Evolutionary conservation across 257 asterid genomes (phyloP).

Genomic region (Gynochthodes officinalis): DNA sequence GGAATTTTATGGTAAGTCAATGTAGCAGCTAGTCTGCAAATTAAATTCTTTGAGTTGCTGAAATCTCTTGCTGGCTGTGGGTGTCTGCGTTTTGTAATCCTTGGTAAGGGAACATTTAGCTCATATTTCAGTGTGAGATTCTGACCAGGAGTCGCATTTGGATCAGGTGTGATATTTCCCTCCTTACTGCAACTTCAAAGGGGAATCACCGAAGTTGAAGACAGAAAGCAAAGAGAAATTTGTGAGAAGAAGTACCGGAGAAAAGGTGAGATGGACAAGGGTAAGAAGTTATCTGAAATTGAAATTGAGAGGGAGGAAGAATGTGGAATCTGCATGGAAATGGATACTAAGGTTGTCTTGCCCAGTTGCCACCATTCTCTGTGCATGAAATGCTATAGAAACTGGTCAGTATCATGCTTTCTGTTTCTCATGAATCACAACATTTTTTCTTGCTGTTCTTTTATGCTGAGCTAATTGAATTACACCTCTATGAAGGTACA

Average conservation of each 20-base stretch:
- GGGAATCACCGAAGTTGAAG: slow-evolving; percentile 78
- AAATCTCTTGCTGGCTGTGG: not conserved
- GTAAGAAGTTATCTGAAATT: slow-evolving; percentile 75
- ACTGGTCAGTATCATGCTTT: slow-evolving; percentile 51
- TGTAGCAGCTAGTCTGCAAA: not conserved
- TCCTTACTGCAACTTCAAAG: slow-evolving; percentile 77
- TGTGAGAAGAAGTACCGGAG: slow-evolving; percentile 54
- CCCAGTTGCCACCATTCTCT: slow-evolving; percentile 82
- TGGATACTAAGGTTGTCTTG: slow-evolving; percentile 74
- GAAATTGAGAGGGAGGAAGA: slow-evolving; percentile 93
- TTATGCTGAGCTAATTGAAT: not conserved
- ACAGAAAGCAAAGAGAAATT: slow-evolving; percentile 72
- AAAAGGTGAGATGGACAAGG: slow-evolving; percentile 55
- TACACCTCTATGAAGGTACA: not conserved
- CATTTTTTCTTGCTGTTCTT: not conserved
- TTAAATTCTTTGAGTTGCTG: not conserved
- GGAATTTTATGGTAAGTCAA: slow-evolving; percentile 78
- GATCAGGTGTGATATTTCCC: slow-evolving; percentile 84
- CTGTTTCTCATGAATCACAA: not conserved
- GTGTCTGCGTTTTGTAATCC: not conserved
- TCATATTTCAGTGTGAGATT: not conserved
- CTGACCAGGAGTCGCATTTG: slow-evolving; percentile 14
- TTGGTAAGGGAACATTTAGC: not conserved
- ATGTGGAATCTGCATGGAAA: slow-evolving; percentile 93
- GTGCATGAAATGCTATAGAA: slow-evolving; percentile 69